phyloP scores from a whole-genome alignment of 192 early-diverging fungal species.

The Backusella psychrophila region DNA sequence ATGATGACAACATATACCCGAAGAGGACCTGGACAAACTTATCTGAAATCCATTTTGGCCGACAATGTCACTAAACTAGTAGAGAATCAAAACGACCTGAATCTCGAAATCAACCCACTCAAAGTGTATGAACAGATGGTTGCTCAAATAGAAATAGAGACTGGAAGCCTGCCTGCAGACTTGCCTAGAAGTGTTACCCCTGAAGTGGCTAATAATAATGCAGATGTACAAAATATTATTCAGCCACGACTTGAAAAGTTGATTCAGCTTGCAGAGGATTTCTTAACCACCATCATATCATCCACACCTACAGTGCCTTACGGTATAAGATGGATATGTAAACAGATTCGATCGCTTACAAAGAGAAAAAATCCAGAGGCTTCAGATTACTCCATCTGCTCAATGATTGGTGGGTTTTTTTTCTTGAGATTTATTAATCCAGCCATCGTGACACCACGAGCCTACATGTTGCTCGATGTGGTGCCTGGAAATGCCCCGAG shows the following conservation, averaged over 20 bases:
- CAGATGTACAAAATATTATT: conserved; percentile 82
- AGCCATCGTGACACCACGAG: conserved; percentile 92
- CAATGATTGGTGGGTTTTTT: conserved; percentile 96
- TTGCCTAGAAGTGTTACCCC: conserved; percentile 78
- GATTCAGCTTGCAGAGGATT: conserved; percentile 82
- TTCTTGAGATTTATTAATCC: conserved; percentile 96
- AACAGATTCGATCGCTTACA: conserved; percentile 91
- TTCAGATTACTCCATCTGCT: conserved; percentile 85
- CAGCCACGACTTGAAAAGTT: conserved; percentile 77
- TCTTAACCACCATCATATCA: conserved; percentile 85
- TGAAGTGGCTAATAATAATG: conserved; percentile 77
- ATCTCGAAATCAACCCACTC: conserved; percentile 94
- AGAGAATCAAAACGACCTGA: conserved; percentile 74
- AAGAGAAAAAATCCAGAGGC: conserved; percentile 92
- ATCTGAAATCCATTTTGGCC: conserved; percentile 83
- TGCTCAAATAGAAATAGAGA: conserved; percentile 67
- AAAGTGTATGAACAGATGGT: conserved; percentile 89
- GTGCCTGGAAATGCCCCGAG: conserved; percentile 78
- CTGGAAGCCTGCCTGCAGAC: conserved; percentile 53
- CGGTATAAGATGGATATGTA: conserved; percentile 98
- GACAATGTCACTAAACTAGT: conserved; percentile 80
- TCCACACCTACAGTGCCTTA: conserved; percentile 89
- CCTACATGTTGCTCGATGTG: conserved; percentile 87
- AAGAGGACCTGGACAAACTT: conserved; percentile 90
- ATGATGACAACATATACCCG: conserved; percentile 99